Evolutionary conservation across 2,329 filamentous ascomycete genomes (phyloP).

Genomic region (Pseudogymnoascus sp.): DNA sequence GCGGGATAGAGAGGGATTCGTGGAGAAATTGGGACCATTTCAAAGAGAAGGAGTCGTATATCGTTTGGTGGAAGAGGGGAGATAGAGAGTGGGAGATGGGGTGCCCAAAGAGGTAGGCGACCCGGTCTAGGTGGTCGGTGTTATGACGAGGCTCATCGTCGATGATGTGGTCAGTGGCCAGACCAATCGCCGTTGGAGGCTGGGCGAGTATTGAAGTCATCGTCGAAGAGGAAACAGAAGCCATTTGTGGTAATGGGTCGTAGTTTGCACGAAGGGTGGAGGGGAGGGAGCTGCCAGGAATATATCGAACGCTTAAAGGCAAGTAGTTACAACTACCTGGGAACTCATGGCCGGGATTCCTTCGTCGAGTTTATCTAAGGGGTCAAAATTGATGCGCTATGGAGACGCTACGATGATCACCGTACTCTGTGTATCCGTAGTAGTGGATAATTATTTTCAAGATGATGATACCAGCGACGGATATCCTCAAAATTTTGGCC

Average conservation of each 20-base stretch:
- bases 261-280: background rate
- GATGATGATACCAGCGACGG: background rate
- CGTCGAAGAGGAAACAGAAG: background rate
- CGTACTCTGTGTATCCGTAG: background rate
- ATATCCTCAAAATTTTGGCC: constrained; percentile 1
- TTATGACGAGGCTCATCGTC: background rate
- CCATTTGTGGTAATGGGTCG: background rate
- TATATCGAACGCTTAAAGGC: background rate
- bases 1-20: constrained; percentile 41
- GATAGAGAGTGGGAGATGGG: constrained; percentile 49
- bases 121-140: constrained; percentile 16
- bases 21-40: constrained; percentile 45
- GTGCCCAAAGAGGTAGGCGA: constrained; percentile 45
- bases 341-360: background rate
- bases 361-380: background rate
- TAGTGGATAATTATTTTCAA: constrained; percentile 6
- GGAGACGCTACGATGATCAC: background rate
- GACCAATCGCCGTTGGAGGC: background rate
- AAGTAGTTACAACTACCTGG: background rate
- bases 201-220: background rate
- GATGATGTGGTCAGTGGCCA: background rate
- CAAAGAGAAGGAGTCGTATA: constrained; percentile 43
- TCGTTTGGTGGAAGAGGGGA: constrained; percentile 44
- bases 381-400: background rate
- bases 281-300: background rate